Evolutionary conservation across 2,329 filamentous ascomycete genomes (phyloP).

Genomic region (Byssothecium circinans): DNA sequence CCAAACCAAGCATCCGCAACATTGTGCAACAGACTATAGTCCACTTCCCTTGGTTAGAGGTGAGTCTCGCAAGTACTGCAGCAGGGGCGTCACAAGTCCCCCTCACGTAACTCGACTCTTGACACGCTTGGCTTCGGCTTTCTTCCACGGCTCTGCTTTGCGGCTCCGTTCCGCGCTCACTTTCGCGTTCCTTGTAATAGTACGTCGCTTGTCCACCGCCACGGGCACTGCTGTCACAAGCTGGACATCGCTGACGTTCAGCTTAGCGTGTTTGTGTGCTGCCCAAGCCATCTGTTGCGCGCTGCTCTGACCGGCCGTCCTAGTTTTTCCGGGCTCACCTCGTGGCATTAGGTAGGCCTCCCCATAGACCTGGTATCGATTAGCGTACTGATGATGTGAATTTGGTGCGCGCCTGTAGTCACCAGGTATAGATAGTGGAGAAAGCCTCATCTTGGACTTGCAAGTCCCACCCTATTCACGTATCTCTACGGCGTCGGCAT

Average conservation of each 20-base stretch:
- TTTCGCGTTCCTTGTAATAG: constrained; percentile 19
- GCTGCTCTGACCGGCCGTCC: constrained; percentile 11
- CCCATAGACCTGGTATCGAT: constrained; percentile 13
- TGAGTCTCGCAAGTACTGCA: too few species aligned
- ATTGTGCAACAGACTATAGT: neutral
- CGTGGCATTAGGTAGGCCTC: constrained; percentile 32
- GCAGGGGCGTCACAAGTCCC: too few species aligned
- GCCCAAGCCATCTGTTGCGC: constrained; percentile 25
- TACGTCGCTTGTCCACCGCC: constrained; percentile 1
- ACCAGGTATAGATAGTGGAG: constrained; percentile 27
- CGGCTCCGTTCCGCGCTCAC: neutral
- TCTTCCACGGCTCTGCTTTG: neutral
- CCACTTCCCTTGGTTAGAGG: neutral
- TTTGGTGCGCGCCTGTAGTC: constrained; percentile 12
- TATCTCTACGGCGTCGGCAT: neutral
- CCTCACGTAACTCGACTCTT: neutral
- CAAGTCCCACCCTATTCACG: constrained; percentile 16
- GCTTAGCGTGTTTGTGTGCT: constrained; percentile 36
- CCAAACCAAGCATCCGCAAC: neutral
- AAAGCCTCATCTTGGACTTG: constrained; percentile 12
- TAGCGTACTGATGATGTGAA: constrained; percentile 25
- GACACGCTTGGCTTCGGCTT: constrained; percentile 22
- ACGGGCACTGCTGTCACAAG: constrained; percentile 21
- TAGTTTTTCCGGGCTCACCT: constrained; percentile 14
- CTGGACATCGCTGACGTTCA: constrained; percentile 17